Evolutionary conservation across 1,284 basidiomycete species (phyloP).

Genomic region (Cryptococcus sp.): DNA sequence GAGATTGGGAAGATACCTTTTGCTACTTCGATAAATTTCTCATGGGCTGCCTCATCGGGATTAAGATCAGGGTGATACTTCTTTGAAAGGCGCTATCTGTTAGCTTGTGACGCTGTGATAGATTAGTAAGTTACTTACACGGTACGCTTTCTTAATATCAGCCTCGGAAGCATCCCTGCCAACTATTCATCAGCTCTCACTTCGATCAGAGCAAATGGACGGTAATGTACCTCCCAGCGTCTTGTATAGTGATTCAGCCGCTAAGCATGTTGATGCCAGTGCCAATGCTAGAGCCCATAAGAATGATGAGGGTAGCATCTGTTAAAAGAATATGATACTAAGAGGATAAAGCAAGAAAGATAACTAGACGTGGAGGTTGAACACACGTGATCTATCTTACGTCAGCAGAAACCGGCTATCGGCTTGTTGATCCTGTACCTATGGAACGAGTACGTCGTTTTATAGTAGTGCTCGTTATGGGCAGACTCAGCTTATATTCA

Average conservation of each 20-base stretch:
- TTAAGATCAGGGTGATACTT: constrained; percentile 94
- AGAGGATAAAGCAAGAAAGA: too few species aligned
- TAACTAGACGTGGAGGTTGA: too few species aligned
- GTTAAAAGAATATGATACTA: too few species aligned
- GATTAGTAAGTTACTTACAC: constrained; percentile 26
- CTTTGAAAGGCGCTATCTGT: constrained; percentile 66
- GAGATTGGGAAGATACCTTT: constrained; percentile 59
- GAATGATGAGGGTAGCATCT: constrained; percentile 28
- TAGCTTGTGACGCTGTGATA: neutral
- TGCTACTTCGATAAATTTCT: constrained; percentile 82
- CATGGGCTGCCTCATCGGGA: constrained; percentile 72
- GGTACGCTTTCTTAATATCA: constrained; percentile 87
- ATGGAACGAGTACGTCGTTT: too few species aligned
- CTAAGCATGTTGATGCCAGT: constrained; percentile 29
- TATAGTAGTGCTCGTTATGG: too few species aligned
- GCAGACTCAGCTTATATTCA: too few species aligned
- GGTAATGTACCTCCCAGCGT: constrained; percentile 45
- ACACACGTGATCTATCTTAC: too few species aligned
- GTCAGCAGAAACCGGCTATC: too few species aligned
- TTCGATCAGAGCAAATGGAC: neutral
- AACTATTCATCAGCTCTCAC: constrained; percentile 52
- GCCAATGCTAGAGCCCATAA: constrained; percentile 33
- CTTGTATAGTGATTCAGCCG: constrained; percentile 46
- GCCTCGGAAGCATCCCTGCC: constrained; percentile 72
- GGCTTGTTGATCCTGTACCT: too few species aligned